Evolutionary conservation across 2,329 filamentous ascomycete genomes (phyloP), one percentile per base, ranked within the genome.

Genomic region (Fusarium redolens): DNA sequence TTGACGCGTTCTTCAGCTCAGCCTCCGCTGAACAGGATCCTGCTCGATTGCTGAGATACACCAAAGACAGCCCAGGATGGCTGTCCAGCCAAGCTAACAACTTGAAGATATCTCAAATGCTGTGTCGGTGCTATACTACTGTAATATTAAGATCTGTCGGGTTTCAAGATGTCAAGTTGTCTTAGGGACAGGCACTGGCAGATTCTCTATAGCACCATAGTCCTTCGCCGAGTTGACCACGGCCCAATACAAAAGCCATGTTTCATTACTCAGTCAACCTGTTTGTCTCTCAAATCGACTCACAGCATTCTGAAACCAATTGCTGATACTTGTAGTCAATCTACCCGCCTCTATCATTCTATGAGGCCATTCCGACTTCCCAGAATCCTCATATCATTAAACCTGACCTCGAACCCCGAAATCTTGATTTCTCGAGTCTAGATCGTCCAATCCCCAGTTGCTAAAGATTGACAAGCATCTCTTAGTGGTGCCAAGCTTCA

Each of bases 341-440:
- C 4, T 2, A 12, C 10, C 10, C 10, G 7, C 18, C n/a, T 28
- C 2, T n/a, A 28, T 40, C 31, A 45, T 20, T 11, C 12, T 15
- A 15, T 38, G 57, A 60, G 14, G 35, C 33, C 22, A 55, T 55
- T 10, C 45, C 11, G 35, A 41, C 13, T 28, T 40, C 14, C 20
- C 14, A 41, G 17, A 41, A 20, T 33, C 22, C n/a, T 40, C 2
- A 30, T 41, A 33, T 31, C 35, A 45, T n/a, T 30, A 40, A 33
- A 44, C 45, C 45, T 47, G 28, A 5, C 45, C 44, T 28, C 22
- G 28, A 58, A 18, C 22, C 31, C 31, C 22, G 30, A 58, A 62
- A 71, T 62, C 69, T 73, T 62, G 65, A 62, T 65, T 61, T 59
- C 47, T 56, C 13, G 25, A 70, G 60, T 58, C 65, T 70, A 41